Base-by-base conservation (phyloP, 805 yeast genomes). In the Maudiozyma bulderi region DNA sequence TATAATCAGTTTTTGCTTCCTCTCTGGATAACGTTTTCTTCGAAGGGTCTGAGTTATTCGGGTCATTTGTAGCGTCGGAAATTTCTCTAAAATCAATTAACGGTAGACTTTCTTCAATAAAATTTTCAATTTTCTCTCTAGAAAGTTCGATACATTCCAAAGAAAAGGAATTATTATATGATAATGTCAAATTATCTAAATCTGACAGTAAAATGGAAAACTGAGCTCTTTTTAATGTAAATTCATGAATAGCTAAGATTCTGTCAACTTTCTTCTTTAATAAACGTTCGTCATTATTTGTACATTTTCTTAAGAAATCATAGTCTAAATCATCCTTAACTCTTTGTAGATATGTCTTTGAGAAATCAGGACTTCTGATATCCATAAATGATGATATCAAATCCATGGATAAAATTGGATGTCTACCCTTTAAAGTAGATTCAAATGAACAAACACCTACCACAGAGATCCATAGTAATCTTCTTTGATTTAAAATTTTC, bases 381-480 rank as follows among this genome's bases (percentile, higher is more conserved):
- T 54, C 54, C 33, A 58, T 50, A 40, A 59, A 58, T n/a, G 48
- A 52, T 9, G 50, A 50, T 50, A 53, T 52, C 20, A 54, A 47
- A 32, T 46, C 56, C 29, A 50, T 40, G 1, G 57, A 49, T 9
- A 54, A 40, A 11, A 50, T 34, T 8, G 65, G 62, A 44, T 60
- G 57, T 51, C 67, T 60, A 6, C 67, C 68, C 45, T 63, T 62
- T 30, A 63, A 45, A 26, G 61, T 57, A 1, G 68, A 56, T 48
- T 64, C 68, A 31, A 57, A 51, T 31, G 60, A 57, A 26, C 60
- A 47, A 11, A 58, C 46, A 1, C 61, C 61, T 1, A 56, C 56
- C 13, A 59, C 55, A 3, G 61, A 54, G 6, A 62, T 45, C 68
- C 68, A 64, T 33, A 64, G 49, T 40, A 57, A 51, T 47, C 66